Percentiles rank a stretch among this genome's conserved stretches.
phyloP scores from a whole-genome alignment of 306 rosid genomes.

The Cicer bijugum region DNA sequence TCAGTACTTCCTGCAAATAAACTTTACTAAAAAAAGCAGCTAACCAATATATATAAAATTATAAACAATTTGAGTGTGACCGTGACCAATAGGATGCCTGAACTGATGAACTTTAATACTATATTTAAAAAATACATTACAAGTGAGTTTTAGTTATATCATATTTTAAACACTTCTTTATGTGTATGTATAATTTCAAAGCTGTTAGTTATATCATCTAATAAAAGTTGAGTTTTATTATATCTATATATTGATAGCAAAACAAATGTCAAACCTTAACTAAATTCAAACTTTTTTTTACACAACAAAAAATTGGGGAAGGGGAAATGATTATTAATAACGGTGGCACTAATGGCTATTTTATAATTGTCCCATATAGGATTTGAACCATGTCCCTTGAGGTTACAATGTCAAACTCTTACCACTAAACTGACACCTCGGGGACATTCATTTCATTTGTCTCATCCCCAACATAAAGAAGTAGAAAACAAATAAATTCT shows the following conservation, averaged over 20 bases:
- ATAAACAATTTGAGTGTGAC: not conserved
- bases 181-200: slow-evolving; percentile 2
- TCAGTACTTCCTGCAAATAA: not conserved
- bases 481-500: slow-evolving; percentile 16
- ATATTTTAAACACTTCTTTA: not conserved
- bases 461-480: slow-evolving; percentile 25
- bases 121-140: not conserved
- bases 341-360: too few relatives aligned
- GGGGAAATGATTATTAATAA: too few relatives aligned
- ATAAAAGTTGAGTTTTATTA: too few relatives aligned
- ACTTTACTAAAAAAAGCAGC: not conserved
- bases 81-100: not conserved
- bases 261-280: slow-evolving; percentile 6
- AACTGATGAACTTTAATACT: not conserved
- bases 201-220: not conserved
- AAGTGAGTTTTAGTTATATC: not conserved
- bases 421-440: too few relatives aligned
- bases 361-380: too few relatives aligned
- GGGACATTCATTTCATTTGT: slow-evolving; percentile 7
- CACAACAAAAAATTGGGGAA: too few relatives aligned
- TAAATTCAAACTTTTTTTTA: not conserved
- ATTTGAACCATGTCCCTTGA: too few relatives aligned
- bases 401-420: too few relatives aligned
- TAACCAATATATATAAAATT: not conserved
- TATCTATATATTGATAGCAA: not conserved